phyloP scores from a whole-genome alignment of 2,329 filamentous ascomycete genomes.

The Arthrocladium fulminans region DNA sequence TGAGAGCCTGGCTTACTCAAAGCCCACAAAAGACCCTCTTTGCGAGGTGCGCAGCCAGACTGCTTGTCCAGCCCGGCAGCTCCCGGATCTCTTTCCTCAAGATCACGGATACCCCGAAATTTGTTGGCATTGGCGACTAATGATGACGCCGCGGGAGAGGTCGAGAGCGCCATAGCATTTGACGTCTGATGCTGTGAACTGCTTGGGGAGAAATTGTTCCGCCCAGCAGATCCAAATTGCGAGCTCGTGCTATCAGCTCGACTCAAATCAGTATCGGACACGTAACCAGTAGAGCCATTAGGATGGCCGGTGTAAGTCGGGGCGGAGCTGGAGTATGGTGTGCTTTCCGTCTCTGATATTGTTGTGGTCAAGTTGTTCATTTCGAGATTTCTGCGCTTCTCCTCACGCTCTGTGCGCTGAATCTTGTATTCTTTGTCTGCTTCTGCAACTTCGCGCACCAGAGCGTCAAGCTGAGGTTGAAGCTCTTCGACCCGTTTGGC shows the following conservation, averaged over 20 bases:
- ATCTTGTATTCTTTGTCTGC: constrained; percentile 97
- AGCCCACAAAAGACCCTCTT: constrained; percentile 92
- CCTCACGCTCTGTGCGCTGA: constrained; percentile 86
- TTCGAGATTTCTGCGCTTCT: constrained; percentile 81
- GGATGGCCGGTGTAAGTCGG: constrained; percentile 26
- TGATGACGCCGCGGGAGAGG: constrained; percentile 31
- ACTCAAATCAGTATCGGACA: constrained; percentile 60
- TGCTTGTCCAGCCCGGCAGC: constrained; percentile 45
- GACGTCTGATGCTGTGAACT: constrained; percentile 23
- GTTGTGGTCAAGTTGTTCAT: constrained; percentile 54
- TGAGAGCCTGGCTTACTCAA: constrained; percentile 87
- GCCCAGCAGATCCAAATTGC: constrained; percentile 47
- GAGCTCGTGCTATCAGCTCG: constrained; percentile 67
- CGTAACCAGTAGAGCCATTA: constrained; percentile 42
- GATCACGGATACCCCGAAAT: constrained; percentile 86
- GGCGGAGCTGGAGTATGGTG: constrained; percentile 44
- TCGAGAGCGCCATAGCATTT: constrained; percentile 28
- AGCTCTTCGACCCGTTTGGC: constrained; percentile 81
- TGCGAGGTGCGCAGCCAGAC: constrained; percentile 59
- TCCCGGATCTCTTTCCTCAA: constrained; percentile 70
- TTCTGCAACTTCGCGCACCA: constrained; percentile 80
- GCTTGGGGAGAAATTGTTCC: constrained; percentile 26
- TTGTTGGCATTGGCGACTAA: constrained; percentile 41
- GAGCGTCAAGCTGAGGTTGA: constrained; percentile 79
- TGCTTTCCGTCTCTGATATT: constrained; percentile 58